These are phyloP conservation scores for Platismatia glauca DNA, from an alignment of 495 filamentous ascomycete species.

Conservation along the genomic window DNA sequence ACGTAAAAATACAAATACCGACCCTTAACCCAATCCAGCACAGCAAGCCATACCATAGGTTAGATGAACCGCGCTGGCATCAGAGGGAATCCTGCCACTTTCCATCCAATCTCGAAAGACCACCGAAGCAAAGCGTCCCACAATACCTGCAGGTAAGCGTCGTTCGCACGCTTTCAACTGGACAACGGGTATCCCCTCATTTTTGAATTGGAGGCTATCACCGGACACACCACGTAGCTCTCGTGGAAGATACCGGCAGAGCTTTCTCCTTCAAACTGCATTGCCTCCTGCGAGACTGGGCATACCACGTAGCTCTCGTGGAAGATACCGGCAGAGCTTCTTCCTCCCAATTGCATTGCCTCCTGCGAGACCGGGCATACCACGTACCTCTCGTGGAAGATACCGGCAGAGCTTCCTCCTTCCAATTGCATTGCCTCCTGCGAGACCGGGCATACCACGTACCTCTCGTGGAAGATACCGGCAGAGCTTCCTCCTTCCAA, in stretches of 20 bases:
- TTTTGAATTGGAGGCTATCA: not conserved
- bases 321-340: not conserved
- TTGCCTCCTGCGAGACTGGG: not conserved
- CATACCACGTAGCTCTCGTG: conserved; percentile 1
- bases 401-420: not conserved
- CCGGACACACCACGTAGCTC: conserved; percentile 1
- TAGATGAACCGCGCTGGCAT: not conserved
- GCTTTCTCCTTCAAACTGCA: not conserved
- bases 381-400: conserved; percentile 2
- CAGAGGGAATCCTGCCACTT: not conserved
- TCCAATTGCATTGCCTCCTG: not conserved
- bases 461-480: conserved; percentile 3
- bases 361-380: not conserved
- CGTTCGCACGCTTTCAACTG: not conserved
- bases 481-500: not conserved
- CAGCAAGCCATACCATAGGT: not conserved
- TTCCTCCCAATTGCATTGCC: not conserved
- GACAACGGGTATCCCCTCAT: not conserved
- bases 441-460: not conserved
- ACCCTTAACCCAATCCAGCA: not conserved
- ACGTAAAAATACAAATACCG: not conserved
- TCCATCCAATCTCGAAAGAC: not conserved
- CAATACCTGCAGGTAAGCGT: not conserved
- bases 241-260: not conserved
- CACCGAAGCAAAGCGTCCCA: not conserved